Percentiles rank a stretch among this genome's conserved stretches.
These are phyloP conservation scores for Penicillium tannophilum DNA, from an alignment of 495 filamentous ascomycete species.

Conservation along the genomic window DNA sequence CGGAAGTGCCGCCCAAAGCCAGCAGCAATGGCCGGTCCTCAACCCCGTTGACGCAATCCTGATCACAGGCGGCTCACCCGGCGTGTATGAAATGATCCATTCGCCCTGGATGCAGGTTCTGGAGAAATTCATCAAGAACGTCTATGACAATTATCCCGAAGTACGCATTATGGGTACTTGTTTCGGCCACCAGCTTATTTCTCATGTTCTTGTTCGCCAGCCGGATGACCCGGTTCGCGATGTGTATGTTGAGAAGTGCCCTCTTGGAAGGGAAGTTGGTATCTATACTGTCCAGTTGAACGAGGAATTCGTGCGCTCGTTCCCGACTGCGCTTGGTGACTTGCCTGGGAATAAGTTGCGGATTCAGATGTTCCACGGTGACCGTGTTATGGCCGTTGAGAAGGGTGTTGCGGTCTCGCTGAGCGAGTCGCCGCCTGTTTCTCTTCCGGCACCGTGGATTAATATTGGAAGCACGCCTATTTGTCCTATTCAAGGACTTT, in stretches of 20 bases:
- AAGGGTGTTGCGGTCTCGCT: constrained; percentile 24
- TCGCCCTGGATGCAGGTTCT: constrained; percentile 35
- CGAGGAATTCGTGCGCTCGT: constrained; percentile 25
- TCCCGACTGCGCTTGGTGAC: constrained; percentile 19
- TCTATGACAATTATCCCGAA: constrained; percentile 38
- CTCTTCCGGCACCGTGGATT: constrained; percentile 31
- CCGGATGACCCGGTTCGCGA: constrained; percentile 24
- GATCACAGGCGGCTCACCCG: constrained; percentile 37
- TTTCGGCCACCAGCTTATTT: constrained; percentile 46
- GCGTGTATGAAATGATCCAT: constrained; percentile 31
- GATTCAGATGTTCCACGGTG: constrained; percentile 44
- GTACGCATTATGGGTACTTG: constrained; percentile 44
- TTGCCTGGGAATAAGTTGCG: constrained; percentile 24
- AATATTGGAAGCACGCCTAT: constrained; percentile 36
- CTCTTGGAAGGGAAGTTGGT: constrained; percentile 36
- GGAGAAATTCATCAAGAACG: constrained; percentile 27
- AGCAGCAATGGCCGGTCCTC: constrained; percentile 12
- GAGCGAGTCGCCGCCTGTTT: constrained; percentile 28
- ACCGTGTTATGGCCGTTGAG: constrained; percentile 35
- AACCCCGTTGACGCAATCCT: constrained; percentile 35
- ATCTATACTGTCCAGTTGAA: constrained; percentile 32
- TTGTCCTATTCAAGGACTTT: constrained; percentile 45
- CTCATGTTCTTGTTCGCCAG: constrained; percentile 33
- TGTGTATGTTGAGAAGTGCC: constrained; percentile 33
- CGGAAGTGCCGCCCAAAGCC: constrained; percentile 11